Base-by-base conservation (phyloP, 306 rosid genomes). In the Corylus heterophylla region DNA sequence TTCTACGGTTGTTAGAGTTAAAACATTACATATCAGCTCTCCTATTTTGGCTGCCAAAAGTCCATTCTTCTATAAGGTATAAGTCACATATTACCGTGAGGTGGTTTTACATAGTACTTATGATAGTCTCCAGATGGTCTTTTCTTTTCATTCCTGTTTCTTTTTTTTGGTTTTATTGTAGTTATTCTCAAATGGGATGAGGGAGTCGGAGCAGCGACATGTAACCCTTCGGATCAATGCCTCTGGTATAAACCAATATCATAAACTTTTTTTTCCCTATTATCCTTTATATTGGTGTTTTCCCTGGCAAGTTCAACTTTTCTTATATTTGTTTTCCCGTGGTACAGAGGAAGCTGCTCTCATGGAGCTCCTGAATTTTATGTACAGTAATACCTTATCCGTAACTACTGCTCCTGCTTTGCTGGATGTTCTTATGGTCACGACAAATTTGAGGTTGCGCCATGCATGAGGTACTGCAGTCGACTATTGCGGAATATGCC, bases 31-130 rank as follows among this genome's bases (percentile, higher is more conserved):
- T 74, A 96, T 96, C 29, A 96, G 99, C 81, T 96, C 99, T 74
- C 99, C 98, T 61, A 96, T 96, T 82, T 81, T 96, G 92, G 99
- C 99, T 62, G 98, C 99, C 62, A 96, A 96, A 86, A 96, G 99
- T 80, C 98, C 99, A 14, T 96, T 91, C 80, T 96, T 96, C 88
- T 93, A 93, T 45, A 91, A 93, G 97, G 99, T 96, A 77, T 48
- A 73, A 37, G 51, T 55, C 42, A 55, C 25, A 72, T 77, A 54
- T 81, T 50, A 59, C 71, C 74, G 12, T 71, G 12, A n/a, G 44
- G 3, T 71, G 35, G 35, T 68, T 76, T 70, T 76, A 81, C 47
- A 7, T 54, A 18, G 13, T 79, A 54, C 62, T 39, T 71, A 13
- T 61, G 51, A 1, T 72, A 8, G 5, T 66, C 70, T 71, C 69